Evolutionary conservation across 352 stramenopile genomes (phyloP).

Genomic region (Phytophthora cajani): DNA sequence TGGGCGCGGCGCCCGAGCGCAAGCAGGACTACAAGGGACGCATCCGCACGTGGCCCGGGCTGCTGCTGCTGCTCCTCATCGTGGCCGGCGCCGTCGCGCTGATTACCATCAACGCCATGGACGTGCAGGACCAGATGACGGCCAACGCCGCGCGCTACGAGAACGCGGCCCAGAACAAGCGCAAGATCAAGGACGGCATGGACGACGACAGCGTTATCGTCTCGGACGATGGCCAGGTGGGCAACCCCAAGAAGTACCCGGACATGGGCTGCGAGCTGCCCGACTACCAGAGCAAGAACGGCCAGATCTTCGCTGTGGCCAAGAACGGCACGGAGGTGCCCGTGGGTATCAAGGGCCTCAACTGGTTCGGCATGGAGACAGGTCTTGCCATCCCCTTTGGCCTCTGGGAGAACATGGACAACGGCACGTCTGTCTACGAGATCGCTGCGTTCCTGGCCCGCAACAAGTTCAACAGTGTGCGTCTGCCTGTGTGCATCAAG

Average conservation of each 20-base stretch:
- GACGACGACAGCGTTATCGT: conserved; percentile 40
- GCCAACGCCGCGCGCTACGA: conserved; percentile 37
- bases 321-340: conserved; percentile 65
- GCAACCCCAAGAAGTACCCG: conserved; percentile 66
- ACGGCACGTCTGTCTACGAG: conserved; percentile 73
- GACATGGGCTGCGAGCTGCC: conserved; percentile 60
- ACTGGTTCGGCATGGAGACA: conserved; percentile 86
- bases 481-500: conserved; percentile 64
- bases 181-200: conserved; percentile 56
- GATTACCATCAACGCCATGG: conserved; percentile 57
- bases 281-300: conserved; percentile 72
- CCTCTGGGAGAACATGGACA: conserved; percentile 75
- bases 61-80: conserved; percentile 59
- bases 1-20: conserved; percentile 46
- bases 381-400: conserved; percentile 65
- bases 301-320: conserved; percentile 48
- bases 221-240: conserved; percentile 57
- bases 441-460: conserved; percentile 62
- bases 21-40: conserved; percentile 75
- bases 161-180: conserved; percentile 30
- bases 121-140: conserved; percentile 36
- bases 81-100: conserved; percentile 45
- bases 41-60: conserved; percentile 65
- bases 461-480: conserved; percentile 83
- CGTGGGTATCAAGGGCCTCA: conserved; percentile 68